Base-by-base conservation (phyloP, 2,329 filamentous ascomycete species). In the Fusarium graminum region DNA sequence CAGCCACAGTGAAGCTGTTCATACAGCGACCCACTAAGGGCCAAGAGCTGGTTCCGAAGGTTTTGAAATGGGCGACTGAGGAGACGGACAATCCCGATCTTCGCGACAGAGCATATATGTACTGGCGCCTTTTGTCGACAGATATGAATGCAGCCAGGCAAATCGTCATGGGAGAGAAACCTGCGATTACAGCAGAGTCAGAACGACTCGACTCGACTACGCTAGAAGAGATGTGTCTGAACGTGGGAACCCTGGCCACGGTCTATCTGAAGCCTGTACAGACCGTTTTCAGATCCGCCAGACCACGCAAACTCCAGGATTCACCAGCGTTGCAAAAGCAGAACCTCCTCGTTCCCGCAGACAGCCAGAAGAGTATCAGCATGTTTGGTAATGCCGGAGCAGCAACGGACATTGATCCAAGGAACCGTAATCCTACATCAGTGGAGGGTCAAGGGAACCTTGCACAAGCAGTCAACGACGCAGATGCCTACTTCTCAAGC, bases 31-130 rank as follows among this genome's bases (percentile, higher is more conserved):
- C 95, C 0, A 97, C 94, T 16, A 97, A 97, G 75, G 95, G 93
- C 26, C 94, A 97, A 74, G 90, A 96, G 51, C 84, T 99, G 8
- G 94, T 99, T 1, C 95, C 94, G 1, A 93, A 93, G 74, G 94
- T 98, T 4, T 83, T 99, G 49, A 98, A 98, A 79, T 98, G 95
- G 94, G 96, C 95, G 6, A 99, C 95, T 0, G 95, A 98, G 77
- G 95, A 98, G 77, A 98, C 94, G n/a, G 95, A 99, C 75, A 97
- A 99, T 78, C 95, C 95, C 1, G 95, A 99, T 78, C 87, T 99
- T 28, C 90, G 95, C 66, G 95, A 99, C 77, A 86, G 95, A 72
- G 95, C 95, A 0, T 99, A 97, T 82, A 98, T 99, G 94, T 99
- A 99, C 83, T 99, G 95, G 95, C 92, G 95, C 6, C 85, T 99